Evolutionary conservation across 805 yeast species (phyloP).

Genomic region (Metschnikowia continentalis): DNA sequence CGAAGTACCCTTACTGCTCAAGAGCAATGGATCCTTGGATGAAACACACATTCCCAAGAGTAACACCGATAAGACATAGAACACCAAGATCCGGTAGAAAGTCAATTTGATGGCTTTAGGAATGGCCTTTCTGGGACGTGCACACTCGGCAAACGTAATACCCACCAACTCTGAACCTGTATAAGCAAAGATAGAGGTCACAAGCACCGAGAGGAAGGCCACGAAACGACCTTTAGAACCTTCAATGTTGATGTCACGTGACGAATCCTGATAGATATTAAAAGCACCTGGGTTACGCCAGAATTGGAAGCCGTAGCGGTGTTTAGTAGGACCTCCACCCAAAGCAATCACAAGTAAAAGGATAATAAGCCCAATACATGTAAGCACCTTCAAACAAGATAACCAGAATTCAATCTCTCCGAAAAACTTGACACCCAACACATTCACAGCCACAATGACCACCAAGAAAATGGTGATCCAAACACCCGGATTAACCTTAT

Average conservation of each 20-base stretch:
- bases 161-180: slow-evolving; percentile 70
- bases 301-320: slow-evolving; percentile 67
- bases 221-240: slow-evolving; percentile 55
- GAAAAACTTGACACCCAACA: slow-evolving; percentile 48
- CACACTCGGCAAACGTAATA: slow-evolving; percentile 70
- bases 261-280: slow-evolving; percentile 42
- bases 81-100: slow-evolving; percentile 59
- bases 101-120: slow-evolving; percentile 71
- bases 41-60: slow-evolving; percentile 60
- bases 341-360: slow-evolving; percentile 59
- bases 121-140: slow-evolving; percentile 59
- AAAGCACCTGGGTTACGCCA: slow-evolving; percentile 71
- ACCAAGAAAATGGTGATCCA: slow-evolving; percentile 38
- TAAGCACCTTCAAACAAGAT: slow-evolving; percentile 58
- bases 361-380: slow-evolving; percentile 63
- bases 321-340: slow-evolving; percentile 77
- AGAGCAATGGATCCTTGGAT: slow-evolving; percentile 17
- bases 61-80: slow-evolving; percentile 58
- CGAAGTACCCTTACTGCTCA: slow-evolving; percentile 16
- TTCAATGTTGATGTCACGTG: slow-evolving; percentile 30
- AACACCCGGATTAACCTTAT: slow-evolving; percentile 51
- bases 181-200: slow-evolving; percentile 65
- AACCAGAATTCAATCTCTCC: slow-evolving; percentile 52
- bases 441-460: slow-evolving; percentile 37
- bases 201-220: slow-evolving; percentile 58